A percentile compares a stretch with the other conserved stretches of the same genome.
These are phyloP conservation scores for Daldinia bambusicola DNA, from an alignment of 495 filamentous ascomycete genomes.

Conservation along the genomic window DNA sequence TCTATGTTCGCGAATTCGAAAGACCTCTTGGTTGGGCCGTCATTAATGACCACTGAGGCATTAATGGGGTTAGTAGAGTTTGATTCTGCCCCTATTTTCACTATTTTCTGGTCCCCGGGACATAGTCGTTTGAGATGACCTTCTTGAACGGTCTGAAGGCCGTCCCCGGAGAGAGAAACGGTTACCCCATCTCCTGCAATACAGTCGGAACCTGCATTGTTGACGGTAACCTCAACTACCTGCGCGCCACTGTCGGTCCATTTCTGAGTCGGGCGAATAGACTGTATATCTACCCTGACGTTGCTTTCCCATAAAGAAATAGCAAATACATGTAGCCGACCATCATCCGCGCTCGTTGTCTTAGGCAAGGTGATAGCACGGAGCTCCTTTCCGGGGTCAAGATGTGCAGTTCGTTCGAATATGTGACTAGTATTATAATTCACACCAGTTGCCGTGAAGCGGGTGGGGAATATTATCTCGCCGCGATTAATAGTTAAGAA, in stretches of 20 bases:
- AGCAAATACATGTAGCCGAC: slow-evolving; percentile 58
- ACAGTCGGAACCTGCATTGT: slow-evolving; percentile 60
- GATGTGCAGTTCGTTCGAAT: slow-evolving; percentile 59
- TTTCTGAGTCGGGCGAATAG: slow-evolving; percentile 64
- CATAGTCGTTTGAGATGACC: slow-evolving; percentile 60
- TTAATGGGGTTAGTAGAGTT: slow-evolving; percentile 27
- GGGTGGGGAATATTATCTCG: slow-evolving; percentile 61
- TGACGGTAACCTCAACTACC: slow-evolving; percentile 61
- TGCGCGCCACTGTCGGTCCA: slow-evolving; percentile 57
- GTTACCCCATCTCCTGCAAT: slow-evolving; percentile 52
- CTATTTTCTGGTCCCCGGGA: slow-evolving; percentile 62
- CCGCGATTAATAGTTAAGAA: slow-evolving; percentile 62
- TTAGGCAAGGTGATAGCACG: slow-evolving; percentile 55
- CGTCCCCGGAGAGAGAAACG: slow-evolving; percentile 51
- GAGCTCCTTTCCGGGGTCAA: slow-evolving; percentile 60
- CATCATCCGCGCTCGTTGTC: slow-evolving; percentile 43
- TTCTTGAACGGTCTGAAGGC: slow-evolving; percentile 51
- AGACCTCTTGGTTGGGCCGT: background rate
- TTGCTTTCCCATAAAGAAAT: slow-evolving; percentile 48
- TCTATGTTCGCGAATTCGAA: slow-evolving; percentile 28
- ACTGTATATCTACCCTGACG: slow-evolving; percentile 54
- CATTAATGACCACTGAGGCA: slow-evolving; percentile 27
- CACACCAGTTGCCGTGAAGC: slow-evolving; percentile 55
- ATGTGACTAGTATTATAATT: slow-evolving; percentile 65
- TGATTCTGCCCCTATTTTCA: slow-evolving; percentile 58